Base-by-base conservation (phyloP, 352 stramenopile genomes). In the Phytophthora cactorum region DNA sequence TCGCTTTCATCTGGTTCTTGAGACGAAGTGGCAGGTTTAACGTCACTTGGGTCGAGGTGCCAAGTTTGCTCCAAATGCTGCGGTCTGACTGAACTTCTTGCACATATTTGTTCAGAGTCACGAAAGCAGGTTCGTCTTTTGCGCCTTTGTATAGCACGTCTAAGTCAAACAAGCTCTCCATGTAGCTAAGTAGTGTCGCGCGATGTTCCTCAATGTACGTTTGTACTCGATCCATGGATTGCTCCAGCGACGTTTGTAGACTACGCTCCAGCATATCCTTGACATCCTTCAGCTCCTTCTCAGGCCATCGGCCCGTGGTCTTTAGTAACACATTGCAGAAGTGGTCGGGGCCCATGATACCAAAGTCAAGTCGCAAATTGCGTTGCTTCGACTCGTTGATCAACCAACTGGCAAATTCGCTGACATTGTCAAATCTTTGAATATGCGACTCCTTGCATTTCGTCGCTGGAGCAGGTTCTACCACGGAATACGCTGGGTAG, bases 121-220 rank as follows among this genome's bases (percentile, higher is more conserved):
- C 25, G 39, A 76, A 79, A 1, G 57, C 63, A 2, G 31, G 28
- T 7, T 66, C 54, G 1, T n/a, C 14, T 36, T 70, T 68, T 2
- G 17, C 8, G 4, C 29, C 60, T 6, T 70, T 58, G 43, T 72
- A 27, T 12, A 84, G 12, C 8, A 78, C 9, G 2, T 84, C 69
- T 32, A 89, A 51, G 11, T 70, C 61, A 17, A 86, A 84, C 14
- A 86, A 49, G 10, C 36, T 66, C 10, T 66, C 50, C 1, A 63
- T 52, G 17, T 69, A 29, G 0, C 14, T 25, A 9, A 82, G 8
- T 8, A 82, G 3, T n/a, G 17, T 52, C 0, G 32, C 47, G 1
- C 72, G 66, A 10, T 47, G 25, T 5, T 84, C 70, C n/a, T 80
- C 69, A 7, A 75, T 63, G 1, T 71, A 29, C 22, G 22, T 5